phyloP scores from a whole-genome alignment of 2,329 filamentous ascomycete species.

The Apiospora koreana region DNA sequence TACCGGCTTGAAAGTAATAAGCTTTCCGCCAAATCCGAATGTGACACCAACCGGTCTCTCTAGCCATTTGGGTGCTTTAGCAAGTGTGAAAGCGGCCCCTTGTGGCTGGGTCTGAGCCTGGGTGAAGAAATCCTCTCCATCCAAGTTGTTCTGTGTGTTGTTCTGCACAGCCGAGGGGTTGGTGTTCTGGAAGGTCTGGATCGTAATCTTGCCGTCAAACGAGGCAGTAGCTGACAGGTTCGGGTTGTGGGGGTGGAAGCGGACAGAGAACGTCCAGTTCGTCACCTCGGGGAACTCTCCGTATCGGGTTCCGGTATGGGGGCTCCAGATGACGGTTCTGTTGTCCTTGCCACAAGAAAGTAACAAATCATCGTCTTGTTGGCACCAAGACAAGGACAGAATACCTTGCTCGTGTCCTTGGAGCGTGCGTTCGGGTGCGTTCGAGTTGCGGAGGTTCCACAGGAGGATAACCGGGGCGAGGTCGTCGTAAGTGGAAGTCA shows the following conservation, averaged over 20 bases:
- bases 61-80: conserved; percentile 87
- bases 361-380: conserved; percentile 83
- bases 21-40: conserved; percentile 94
- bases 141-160: conserved; percentile 67
- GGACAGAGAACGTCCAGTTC: conserved; percentile 98
- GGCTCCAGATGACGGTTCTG: conserved; percentile 93
- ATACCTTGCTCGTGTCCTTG: conserved; percentile 94
- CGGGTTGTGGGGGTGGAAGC: conserved; percentile 92
- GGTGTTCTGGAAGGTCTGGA: conserved; percentile 94
- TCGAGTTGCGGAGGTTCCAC: conserved; percentile 96
- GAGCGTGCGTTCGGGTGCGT: conserved; percentile 85
- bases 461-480: conserved; percentile 84
- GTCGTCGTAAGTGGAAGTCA: conserved; percentile 90
- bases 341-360: conserved; percentile 97
- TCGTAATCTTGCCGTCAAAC: conserved; percentile 92
- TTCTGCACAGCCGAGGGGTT: conserved; percentile 73
- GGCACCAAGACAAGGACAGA: conserved; percentile 92
- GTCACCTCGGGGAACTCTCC: conserved; percentile 96
- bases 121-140: conserved; percentile 95
- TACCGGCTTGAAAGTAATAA: conserved; percentile 71
- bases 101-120: conserved; percentile 91
- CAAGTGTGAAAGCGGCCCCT: conserved; percentile 82
- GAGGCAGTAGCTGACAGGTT: conserved; percentile 91
- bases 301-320: conserved; percentile 81
- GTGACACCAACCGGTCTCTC: conserved; percentile 82